These are phyloP conservation scores for Ustilago sp. DNA, from an alignment of 1,284 basidiomycete genomes.

Conservation along the genomic window DNA sequence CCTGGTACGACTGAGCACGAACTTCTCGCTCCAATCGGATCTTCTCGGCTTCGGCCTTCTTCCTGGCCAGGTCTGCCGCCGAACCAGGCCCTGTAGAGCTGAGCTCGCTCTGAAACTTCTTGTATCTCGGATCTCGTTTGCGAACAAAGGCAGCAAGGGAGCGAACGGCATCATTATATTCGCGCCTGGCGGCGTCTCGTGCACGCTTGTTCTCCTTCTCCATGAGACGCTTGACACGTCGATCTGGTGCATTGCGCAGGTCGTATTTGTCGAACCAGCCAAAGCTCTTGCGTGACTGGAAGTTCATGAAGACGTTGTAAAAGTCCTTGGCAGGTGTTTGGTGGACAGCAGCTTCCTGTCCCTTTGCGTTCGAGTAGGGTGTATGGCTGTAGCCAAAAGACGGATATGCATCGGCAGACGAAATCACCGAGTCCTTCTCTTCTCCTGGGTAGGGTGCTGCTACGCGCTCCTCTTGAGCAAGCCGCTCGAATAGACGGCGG, in stretches of 20 bases:
- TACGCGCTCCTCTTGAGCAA: slow-evolving; percentile 82
- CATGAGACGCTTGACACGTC: slow-evolving; percentile 84
- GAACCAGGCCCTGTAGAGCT: slow-evolving; percentile 78
- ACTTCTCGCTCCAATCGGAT: slow-evolving; percentile 71
- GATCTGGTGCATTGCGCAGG: slow-evolving; percentile 83
- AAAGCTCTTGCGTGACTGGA: slow-evolving; percentile 89
- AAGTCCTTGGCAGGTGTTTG: slow-evolving; percentile 73
- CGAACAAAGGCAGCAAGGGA: slow-evolving; percentile 83
- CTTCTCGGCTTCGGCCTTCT: slow-evolving; percentile 71
- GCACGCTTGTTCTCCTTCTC: slow-evolving; percentile 96
- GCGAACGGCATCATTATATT: slow-evolving; percentile 92
- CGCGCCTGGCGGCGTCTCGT: slow-evolving; percentile 84
- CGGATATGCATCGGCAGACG: slow-evolving; percentile 72
- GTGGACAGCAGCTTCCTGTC: slow-evolving; percentile 43
- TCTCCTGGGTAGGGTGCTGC: slow-evolving; percentile 71
- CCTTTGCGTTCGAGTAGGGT: slow-evolving; percentile 74
- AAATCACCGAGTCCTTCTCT: slow-evolving; percentile 61
- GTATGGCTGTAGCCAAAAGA: slow-evolving; percentile 86
- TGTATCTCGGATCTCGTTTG: slow-evolving; percentile 93
- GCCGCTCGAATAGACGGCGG: slow-evolving; percentile 84
- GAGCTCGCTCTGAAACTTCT: slow-evolving; percentile 71
- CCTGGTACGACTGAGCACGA: slow-evolving; percentile 76
- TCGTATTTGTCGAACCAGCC: slow-evolving; percentile 90
- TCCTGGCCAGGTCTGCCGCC: slow-evolving; percentile 72
- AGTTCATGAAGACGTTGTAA: slow-evolving; percentile 88